A percentile compares a stretch with the other conserved stretches of the same genome.
Evolutionary conservation across 192 early-diverging fungal genomes (phyloP).

Genomic region (Dispira parvispora): DNA sequence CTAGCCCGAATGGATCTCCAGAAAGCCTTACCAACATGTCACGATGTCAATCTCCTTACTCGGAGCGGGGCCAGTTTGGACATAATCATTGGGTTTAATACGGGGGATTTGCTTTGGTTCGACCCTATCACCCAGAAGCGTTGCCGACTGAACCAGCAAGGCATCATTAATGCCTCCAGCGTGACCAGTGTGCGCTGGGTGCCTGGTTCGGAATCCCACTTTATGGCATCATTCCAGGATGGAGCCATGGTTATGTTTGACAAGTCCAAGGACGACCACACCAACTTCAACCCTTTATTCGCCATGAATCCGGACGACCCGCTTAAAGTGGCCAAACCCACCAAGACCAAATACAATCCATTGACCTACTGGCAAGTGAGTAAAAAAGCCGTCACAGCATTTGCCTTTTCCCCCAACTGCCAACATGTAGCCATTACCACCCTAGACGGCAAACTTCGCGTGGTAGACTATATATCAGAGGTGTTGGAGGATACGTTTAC

Average conservation of each 20-base stretch:
- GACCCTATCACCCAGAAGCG: constrained; percentile 79
- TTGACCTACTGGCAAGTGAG: constrained; percentile 61
- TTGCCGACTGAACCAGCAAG: constrained; percentile 63
- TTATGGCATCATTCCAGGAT: constrained; percentile 71
- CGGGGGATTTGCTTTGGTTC: constrained; percentile 72
- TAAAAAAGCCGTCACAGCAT: constrained; percentile 50
- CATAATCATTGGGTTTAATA: constrained; percentile 65
- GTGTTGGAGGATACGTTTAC: constrained; percentile 53
- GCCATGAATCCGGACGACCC: constrained; percentile 12
- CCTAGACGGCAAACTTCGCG: constrained; percentile 61
- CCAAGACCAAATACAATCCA: constrained; percentile 66
- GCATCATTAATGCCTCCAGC: constrained; percentile 38
- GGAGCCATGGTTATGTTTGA: constrained; percentile 75
- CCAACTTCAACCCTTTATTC: constrained; percentile 14
- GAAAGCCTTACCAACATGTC: constrained; percentile 61
- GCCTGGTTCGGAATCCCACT: constrained; percentile 66
- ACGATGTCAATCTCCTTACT: constrained; percentile 66
- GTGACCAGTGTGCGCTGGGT: constrained; percentile 82
- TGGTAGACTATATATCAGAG: constrained; percentile 60
- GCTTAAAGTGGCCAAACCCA: constrained; percentile 19
- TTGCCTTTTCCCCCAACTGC: constrained; percentile 69
- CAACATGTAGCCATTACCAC: constrained; percentile 62
- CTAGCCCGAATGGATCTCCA: constrained; percentile 62
- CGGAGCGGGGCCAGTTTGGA: constrained; percentile 55
- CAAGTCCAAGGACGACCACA: constrained; percentile 69